phyloP scores from a whole-genome alignment of 805 yeast genomes.

The Blastobotrys muscicola region DNA sequence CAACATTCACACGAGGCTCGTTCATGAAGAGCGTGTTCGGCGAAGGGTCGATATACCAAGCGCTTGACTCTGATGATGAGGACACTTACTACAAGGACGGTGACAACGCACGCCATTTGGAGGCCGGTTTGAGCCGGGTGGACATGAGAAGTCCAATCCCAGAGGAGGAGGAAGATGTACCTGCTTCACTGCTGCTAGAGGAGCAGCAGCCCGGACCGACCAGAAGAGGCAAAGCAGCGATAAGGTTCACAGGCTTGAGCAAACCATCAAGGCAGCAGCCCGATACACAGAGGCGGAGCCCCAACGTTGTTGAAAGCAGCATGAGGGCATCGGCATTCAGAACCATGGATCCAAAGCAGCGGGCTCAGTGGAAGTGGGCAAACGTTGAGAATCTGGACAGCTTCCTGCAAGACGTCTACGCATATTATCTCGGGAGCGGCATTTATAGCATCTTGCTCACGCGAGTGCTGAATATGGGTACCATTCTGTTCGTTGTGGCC shows the following conservation, averaged over 20 bases:
- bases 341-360: slow-evolving; percentile 34
- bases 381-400: slow-evolving; percentile 86
- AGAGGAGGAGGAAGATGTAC: slow-evolving; percentile 1
- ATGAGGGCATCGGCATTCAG: slow-evolving; percentile 1
- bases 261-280: not conserved
- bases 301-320: not conserved
- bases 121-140: not conserved
- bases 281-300: not conserved
- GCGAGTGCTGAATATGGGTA: slow-evolving; percentile 55
- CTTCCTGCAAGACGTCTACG: slow-evolving; percentile 72
- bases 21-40: slow-evolving; percentile 4
- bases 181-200: not conserved
- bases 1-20: not conserved
- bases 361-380: slow-evolving; percentile 94
- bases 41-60: slow-evolving; percentile 5
- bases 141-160: not conserved
- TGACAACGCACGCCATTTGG: not conserved
- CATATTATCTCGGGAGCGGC: slow-evolving; percentile 81
- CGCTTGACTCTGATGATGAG: slow-evolving; percentile 1
- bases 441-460: slow-evolving; percentile 64
- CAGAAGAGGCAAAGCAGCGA: not conserved
- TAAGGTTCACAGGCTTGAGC: not conserved
- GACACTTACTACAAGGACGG: not conserved
- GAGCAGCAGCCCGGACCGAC: not conserved
- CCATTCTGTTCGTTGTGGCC: slow-evolving; percentile 69